Conservation (phyloP, 345 rosid genomes). For the Citrus sinensis region DNA sequence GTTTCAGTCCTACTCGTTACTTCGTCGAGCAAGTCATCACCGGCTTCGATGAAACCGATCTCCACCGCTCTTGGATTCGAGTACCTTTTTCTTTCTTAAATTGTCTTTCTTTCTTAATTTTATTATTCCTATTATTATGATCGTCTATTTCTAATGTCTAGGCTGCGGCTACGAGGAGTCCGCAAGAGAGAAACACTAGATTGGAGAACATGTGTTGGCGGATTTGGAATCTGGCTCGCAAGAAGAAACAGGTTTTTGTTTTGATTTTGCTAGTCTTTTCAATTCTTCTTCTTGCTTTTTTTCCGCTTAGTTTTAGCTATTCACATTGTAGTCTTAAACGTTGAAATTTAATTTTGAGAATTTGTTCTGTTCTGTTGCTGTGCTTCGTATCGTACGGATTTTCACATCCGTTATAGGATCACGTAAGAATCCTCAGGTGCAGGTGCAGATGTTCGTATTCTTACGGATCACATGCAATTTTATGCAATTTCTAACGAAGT, state of each 20-base stretch:
- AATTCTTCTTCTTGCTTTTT: not conserved
- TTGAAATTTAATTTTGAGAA: not conserved
- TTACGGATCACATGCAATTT: not conserved
- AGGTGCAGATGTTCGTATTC: no score
- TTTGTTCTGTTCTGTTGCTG: not conserved
- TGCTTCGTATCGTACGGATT: no score
- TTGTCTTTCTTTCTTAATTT: not conserved
- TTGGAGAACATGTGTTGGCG: conserved; percentile 91
- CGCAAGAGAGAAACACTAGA: conserved; percentile 79
- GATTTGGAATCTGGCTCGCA: conserved; percentile 88
- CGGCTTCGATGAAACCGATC: conserved; percentile 87
- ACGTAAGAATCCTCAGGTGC: no score
- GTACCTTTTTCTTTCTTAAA: conserved; percentile 23
- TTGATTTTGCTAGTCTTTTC: not conserved
- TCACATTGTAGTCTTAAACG: not conserved
- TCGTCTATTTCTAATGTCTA: not conserved
- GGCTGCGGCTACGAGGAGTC: conserved; percentile 86
- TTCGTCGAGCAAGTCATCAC: conserved; percentile 78
- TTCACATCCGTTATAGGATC: no score
- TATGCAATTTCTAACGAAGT: not conserved
- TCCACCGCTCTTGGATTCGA: conserved; percentile 80
- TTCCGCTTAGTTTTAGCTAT: not conserved
- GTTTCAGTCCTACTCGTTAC: conserved; percentile 73
- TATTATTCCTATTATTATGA: not conserved
- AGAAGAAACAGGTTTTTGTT: conserved; percentile 63